Percentiles rank a stretch among this genome's conserved stretches.
Conservation (phyloP, 768 basidiomycete species). For the Rhodotorula sphaerocarpa region DNA sequence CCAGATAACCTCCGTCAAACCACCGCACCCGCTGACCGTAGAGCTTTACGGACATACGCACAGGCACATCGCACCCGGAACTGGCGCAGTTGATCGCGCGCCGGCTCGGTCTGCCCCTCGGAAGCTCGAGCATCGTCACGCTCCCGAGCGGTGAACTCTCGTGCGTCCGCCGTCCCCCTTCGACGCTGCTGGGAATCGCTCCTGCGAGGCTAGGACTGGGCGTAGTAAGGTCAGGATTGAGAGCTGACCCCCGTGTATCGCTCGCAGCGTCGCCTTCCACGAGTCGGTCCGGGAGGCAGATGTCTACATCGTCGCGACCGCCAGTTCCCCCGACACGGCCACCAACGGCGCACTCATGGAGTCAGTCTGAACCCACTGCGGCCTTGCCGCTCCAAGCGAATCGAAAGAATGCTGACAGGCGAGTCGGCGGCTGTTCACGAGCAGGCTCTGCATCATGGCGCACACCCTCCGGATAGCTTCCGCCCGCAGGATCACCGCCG, state of each 20-base stretch:
- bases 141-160: constrained; percentile 86
- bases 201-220: no score
- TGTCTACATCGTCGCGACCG: constrained; percentile 95
- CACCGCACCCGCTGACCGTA: no score
- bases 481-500: constrained; percentile 95
- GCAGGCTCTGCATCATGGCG: constrained; percentile 66
- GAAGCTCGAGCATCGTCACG: constrained; percentile 72
- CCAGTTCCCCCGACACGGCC: constrained; percentile 54
- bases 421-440: no score
- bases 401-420: no score
- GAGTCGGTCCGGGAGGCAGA: constrained; percentile 97
- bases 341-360: constrained; percentile 95
- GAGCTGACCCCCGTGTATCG: no score
- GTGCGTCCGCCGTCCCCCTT: constrained; percentile 50
- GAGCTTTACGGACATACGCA: no score
- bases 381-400: no score
- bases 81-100: constrained; percentile 72
- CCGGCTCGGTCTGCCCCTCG: constrained; percentile 82
- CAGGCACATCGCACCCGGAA: constrained; percentile 59
- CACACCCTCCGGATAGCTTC: constrained; percentile 99
- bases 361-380: constrained; percentile 47
- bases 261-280: constrained; percentile 47
- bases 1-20: no score
- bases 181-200: not conserved
- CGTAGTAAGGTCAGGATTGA: no score